A percentile compares a stretch with the other conserved stretches of the same genome.
Evolutionary conservation across 371 early-diverging fungal species (phyloP).

Genomic region (Mucor plumbeus): DNA sequence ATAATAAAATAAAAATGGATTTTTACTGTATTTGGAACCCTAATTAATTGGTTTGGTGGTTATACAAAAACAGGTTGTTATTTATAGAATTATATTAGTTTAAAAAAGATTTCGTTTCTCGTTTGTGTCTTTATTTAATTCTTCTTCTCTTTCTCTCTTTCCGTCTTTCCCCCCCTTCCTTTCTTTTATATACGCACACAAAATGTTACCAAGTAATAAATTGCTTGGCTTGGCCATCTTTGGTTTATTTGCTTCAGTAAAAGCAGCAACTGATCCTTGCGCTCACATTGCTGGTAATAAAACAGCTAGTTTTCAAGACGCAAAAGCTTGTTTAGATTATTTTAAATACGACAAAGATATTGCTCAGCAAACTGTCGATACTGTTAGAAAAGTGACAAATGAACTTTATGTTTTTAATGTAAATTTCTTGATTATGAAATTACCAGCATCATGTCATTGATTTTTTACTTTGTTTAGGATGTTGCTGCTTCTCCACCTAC

Average conservation of each 20-base stretch:
- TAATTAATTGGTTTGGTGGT: slow-evolving; percentile 5
- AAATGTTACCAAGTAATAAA: slow-evolving; percentile 14
- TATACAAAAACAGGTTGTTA: neutral
- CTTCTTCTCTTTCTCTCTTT: slow-evolving; percentile 1
- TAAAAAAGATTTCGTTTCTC: neutral
- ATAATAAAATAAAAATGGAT: slow-evolving; percentile 7
- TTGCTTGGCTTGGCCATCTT: slow-evolving; percentile 13
- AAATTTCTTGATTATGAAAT: neutral
- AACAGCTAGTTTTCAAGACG: slow-evolving; percentile 48
- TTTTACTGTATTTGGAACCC: slow-evolving; percentile 9
- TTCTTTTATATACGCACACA: slow-evolving; percentile 2
- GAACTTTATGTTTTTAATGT: slow-evolving; percentile 59
- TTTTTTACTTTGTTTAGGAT: slow-evolving; percentile 31
- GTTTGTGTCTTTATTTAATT: neutral
- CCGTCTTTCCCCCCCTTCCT: slow-evolving; percentile 9
- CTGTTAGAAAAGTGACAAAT: slow-evolving; percentile 49
- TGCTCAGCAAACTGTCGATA: slow-evolving; percentile 51
- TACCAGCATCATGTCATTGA: neutral
- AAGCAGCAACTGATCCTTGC: slow-evolving; percentile 43
- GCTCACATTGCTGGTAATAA: slow-evolving; percentile 48
- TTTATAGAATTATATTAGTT: slow-evolving; percentile 1
- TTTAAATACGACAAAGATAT: slow-evolving; percentile 49
- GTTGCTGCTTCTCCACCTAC: slow-evolving; percentile 50
- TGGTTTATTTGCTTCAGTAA: neutral
- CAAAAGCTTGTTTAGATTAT: slow-evolving; percentile 55